phyloP scores from a whole-genome alignment of 805 yeast genomes.

The Cyberlindnera sargentensis region DNA sequence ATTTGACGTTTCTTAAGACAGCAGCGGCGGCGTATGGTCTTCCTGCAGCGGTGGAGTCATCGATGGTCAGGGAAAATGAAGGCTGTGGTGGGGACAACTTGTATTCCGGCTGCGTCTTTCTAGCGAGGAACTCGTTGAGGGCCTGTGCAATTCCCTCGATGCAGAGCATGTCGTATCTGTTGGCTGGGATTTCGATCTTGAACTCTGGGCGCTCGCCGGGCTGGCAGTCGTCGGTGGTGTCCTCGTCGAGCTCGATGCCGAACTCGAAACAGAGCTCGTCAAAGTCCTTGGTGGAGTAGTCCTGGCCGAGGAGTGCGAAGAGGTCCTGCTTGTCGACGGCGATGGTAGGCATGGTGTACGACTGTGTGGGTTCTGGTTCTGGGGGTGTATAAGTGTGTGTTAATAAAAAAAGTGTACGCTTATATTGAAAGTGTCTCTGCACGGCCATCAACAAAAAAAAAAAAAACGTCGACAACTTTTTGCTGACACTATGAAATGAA shows the following conservation, averaged over 20 bases:
- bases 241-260: constrained; percentile 97
- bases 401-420: too few species aligned
- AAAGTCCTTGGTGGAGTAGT: constrained; percentile 79
- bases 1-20: constrained; percentile 74
- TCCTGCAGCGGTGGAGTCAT: constrained; percentile 60
- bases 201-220: constrained; percentile 91
- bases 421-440: too few species aligned
- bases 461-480: too few species aligned
- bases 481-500: too few species aligned
- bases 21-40: constrained; percentile 97
- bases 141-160: constrained; percentile 97
- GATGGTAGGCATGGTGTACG: constrained; percentile 81
- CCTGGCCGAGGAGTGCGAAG: constrained; percentile 66
- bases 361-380: too few species aligned
- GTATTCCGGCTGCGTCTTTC: constrained; percentile 56
- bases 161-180: constrained; percentile 97
- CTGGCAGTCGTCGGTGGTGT: constrained; percentile 66
- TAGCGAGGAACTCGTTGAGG: constrained; percentile 82
- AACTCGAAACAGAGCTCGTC: constrained; percentile 97
- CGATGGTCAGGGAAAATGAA: constrained; percentile 57
- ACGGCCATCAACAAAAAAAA: too few species aligned
- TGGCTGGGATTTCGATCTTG: constrained; percentile 96
- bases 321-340: constrained; percentile 93
- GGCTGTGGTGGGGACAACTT: constrained; percentile 57
- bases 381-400: too few species aligned